Evolutionary conservation across 139 green algal genomes (phyloP).

Genomic region (Pycnococcus provasolii): DNA sequence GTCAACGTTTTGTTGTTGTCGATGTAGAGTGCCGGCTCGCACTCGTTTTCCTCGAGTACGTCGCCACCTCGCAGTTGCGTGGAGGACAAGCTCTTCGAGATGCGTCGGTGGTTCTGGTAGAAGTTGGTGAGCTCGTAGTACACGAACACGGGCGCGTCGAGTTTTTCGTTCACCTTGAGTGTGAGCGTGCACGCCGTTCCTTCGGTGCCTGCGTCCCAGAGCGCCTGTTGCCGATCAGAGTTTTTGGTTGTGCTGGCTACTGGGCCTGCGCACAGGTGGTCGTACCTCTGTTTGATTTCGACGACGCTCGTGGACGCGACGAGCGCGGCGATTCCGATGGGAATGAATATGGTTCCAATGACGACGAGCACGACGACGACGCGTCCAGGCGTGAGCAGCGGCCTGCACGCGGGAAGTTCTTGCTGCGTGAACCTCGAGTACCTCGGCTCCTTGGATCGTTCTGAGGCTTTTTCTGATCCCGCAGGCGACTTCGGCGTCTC

Average conservation of each 20-base stretch:
- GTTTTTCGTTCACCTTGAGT: conserved; percentile 37
- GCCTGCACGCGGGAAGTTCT: conserved; percentile 61
- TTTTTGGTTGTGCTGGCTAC: too few relatives aligned
- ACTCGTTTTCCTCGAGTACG: conserved; percentile 23
- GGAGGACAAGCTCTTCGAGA: conserved; percentile 65
- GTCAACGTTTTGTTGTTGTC: not conserved
- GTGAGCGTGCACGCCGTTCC: conserved; percentile 17
- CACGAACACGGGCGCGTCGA: conserved; percentile 65
- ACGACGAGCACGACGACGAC: conserved; percentile 54
- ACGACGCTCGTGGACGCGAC: conserved; percentile 28
- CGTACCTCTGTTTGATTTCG: conserved; percentile 1
- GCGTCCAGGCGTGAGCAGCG: conserved; percentile 50
- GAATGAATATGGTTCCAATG: conserved; percentile 54
- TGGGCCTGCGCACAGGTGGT: conserved; percentile 2
- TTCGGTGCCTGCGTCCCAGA: not conserved
- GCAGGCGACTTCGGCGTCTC: too few relatives aligned
- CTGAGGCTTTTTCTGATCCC: too few relatives aligned
- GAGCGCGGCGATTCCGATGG: conserved; percentile 53
- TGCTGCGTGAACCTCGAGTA: conserved; percentile 65
- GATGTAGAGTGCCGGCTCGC: conserved; percentile 43
- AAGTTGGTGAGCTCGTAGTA: conserved; percentile 80
- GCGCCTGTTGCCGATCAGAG: too few relatives aligned
- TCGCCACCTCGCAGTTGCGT: conserved; percentile 49
- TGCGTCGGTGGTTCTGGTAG: conserved; percentile 87
- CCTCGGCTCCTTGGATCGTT: not conserved